Percentiles rank a stretch among this genome's conserved stretches.
Evolutionary conservation across 2,329 filamentous ascomycete genomes (phyloP).

Genomic region (Fusarium tjaetaba): DNA sequence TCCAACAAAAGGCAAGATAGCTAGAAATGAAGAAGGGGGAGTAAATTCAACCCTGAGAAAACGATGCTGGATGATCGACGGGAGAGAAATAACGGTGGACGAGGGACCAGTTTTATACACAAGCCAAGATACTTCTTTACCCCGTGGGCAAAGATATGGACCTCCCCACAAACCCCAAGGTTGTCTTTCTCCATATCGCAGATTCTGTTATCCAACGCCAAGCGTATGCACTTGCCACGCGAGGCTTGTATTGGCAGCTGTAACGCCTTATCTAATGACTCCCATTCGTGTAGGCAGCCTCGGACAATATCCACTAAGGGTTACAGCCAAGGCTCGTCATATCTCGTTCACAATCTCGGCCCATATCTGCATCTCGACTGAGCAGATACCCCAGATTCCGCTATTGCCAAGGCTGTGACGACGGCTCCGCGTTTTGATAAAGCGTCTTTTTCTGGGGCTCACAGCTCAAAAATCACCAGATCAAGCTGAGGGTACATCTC

Average conservation of each 20-base stretch:
- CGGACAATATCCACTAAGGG: not conserved
- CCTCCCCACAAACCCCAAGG: not conserved
- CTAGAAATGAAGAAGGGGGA: not conserved
- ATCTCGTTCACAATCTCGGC: not conserved
- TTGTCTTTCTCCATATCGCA: not conserved
- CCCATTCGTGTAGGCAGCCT: not conserved
- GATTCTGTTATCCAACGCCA: conserved; percentile 10
- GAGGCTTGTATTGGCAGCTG: conserved; percentile 11
- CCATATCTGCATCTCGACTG: not conserved
- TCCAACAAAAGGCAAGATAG: not conserved
- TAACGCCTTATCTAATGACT: not conserved
- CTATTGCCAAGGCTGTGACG: not conserved
- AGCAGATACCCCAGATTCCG: not conserved
- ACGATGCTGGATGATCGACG: not conserved
- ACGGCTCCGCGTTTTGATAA: not conserved
- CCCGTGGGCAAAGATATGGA: not conserved
- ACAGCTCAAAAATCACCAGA: not conserved
- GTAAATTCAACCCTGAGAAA: too few relatives aligned
- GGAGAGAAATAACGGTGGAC: not conserved
- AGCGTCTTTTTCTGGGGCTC: not conserved
- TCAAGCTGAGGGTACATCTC: not conserved
- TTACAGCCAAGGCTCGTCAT: not conserved
- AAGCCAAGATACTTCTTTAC: conserved; percentile 15
- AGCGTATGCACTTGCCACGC: conserved; percentile 20
- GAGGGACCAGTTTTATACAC: conserved; percentile 6